phyloP scores from a whole-genome alignment of 129 eudicot species.

The Saposhnikovia divaricata region DNA sequence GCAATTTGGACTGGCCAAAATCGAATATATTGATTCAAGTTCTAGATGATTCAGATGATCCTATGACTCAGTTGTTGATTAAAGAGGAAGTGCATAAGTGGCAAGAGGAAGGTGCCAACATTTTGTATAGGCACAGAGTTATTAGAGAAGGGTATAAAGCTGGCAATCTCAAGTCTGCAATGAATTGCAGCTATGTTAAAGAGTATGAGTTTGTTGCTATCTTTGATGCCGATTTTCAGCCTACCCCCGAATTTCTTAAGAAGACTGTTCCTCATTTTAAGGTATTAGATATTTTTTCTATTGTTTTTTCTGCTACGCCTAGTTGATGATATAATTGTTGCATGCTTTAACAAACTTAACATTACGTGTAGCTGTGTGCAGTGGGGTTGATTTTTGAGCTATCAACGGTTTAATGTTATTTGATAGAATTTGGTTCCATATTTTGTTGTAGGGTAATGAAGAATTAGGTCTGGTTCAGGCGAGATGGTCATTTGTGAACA shows the following conservation, averaged over 20 bases:
- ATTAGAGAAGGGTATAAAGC: slow-evolving; percentile 83
- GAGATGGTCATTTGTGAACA: slow-evolving; percentile 93
- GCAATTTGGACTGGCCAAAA: slow-evolving; percentile 85
- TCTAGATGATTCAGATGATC: slow-evolving; percentile 91
- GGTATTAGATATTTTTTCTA: slow-evolving; percentile 27
- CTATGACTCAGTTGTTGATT: slow-evolving; percentile 54
- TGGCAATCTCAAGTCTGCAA: slow-evolving; percentile 90
- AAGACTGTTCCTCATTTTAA: slow-evolving; percentile 77
- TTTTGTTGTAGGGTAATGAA: slow-evolving; percentile 60
- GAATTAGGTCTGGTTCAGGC: slow-evolving; percentile 87
- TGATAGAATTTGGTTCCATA: background rate
- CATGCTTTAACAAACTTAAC: background rate
- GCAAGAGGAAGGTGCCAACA: slow-evolving; percentile 69
- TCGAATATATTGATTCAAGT: slow-evolving; percentile 62
- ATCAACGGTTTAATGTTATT: background rate
- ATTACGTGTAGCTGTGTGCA: background rate
- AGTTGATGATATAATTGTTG: too few species aligned
- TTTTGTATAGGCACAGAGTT: slow-evolving; percentile 70
- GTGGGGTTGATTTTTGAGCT: background rate
- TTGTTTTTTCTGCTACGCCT: background rate
- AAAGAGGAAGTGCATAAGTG: slow-evolving; percentile 80
- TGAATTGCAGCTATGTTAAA: slow-evolving; percentile 81
- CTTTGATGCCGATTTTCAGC: slow-evolving; percentile 91
- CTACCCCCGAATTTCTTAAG: slow-evolving; percentile 63
- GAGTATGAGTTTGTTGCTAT: slow-evolving; percentile 93